Percentiles rank a stretch among this genome's conserved stretches.
phyloP scores from a whole-genome alignment of 352 stramenopile genomes.

The Elongisporangium anandrum region DNA sequence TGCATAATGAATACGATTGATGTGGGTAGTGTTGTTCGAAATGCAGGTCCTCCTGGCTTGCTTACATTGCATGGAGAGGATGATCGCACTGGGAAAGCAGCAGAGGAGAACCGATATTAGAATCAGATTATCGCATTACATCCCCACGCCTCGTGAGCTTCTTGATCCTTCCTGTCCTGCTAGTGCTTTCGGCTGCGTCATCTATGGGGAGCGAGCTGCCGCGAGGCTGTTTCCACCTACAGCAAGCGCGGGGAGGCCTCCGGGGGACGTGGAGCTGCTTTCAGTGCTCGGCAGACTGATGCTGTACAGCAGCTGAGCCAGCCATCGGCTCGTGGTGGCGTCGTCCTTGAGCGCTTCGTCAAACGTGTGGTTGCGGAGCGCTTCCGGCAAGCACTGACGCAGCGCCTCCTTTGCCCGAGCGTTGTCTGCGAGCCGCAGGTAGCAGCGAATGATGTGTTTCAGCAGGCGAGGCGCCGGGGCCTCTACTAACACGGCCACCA shows the following conservation, averaged over 20 bases:
- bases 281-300: conserved; percentile 30
- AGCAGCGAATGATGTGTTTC: conserved; percentile 99
- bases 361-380: conserved; percentile 95
- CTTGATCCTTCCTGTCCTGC: neutral
- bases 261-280: neutral
- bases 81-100: too few relatives aligned
- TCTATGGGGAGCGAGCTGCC: neutral
- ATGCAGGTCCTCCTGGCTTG: too few relatives aligned
- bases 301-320: conserved; percentile 94
- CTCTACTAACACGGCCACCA: conserved; percentile 94
- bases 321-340: conserved; percentile 95
- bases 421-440: conserved; percentile 92
- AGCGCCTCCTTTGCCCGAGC: conserved; percentile 93
- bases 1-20: too few relatives aligned
- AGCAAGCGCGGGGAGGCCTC: neutral
- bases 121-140: too few relatives aligned
- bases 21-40: too few relatives aligned
- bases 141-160: too few relatives aligned
- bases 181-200: neutral
- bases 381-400: conserved; percentile 92
- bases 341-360: conserved; percentile 93
- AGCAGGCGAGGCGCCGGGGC: conserved; percentile 93
- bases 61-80: too few relatives aligned
- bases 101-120: too few relatives aligned
- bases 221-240: neutral